phyloP scores from a whole-genome alignment of 83 land plant species.

The Thuja plicata region DNA sequence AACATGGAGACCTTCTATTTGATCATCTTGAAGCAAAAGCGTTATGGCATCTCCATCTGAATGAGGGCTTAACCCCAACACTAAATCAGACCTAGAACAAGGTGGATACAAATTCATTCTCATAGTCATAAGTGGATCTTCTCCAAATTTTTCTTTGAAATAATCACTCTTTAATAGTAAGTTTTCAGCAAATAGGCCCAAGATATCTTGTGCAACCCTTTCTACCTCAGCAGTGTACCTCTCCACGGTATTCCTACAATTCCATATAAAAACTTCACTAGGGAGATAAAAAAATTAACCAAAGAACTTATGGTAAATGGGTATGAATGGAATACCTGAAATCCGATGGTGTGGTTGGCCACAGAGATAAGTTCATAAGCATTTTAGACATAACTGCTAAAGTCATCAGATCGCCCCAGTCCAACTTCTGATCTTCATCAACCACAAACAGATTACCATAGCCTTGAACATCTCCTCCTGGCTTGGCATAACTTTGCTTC shows the following conservation, averaged over 20 bases:
- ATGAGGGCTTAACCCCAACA: too few relatives aligned
- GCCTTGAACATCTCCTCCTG: not conserved
- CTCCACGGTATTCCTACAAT: not conserved
- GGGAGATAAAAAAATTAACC: too few relatives aligned
- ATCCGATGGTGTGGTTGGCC: slow-evolving; percentile 1
- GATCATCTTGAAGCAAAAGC: too few relatives aligned
- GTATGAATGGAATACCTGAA: not conserved
- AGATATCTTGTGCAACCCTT: not conserved
- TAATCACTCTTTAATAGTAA: too few relatives aligned
- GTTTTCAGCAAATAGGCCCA: not conserved
- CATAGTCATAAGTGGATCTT: too few relatives aligned
- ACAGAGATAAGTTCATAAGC: not conserved
- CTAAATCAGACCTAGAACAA: too few relatives aligned
- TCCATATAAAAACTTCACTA: not conserved
- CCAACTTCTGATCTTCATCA: slow-evolving; percentile 14
- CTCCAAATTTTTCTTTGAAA: too few relatives aligned
- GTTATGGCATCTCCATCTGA: too few relatives aligned
- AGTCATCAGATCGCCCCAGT: slow-evolving; percentile 18
- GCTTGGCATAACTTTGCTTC: not conserved
- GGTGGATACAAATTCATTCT: too few relatives aligned
- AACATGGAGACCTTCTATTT: too few relatives aligned
- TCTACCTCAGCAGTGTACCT: not conserved
- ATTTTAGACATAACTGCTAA: too few relatives aligned
- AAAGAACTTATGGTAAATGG: too few relatives aligned
- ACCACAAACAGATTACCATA: slow-evolving; percentile 11